phyloP scores from a whole-genome alignment of 2,329 filamentous ascomycete genomes.

The Thielaviopsis populi region DNA sequence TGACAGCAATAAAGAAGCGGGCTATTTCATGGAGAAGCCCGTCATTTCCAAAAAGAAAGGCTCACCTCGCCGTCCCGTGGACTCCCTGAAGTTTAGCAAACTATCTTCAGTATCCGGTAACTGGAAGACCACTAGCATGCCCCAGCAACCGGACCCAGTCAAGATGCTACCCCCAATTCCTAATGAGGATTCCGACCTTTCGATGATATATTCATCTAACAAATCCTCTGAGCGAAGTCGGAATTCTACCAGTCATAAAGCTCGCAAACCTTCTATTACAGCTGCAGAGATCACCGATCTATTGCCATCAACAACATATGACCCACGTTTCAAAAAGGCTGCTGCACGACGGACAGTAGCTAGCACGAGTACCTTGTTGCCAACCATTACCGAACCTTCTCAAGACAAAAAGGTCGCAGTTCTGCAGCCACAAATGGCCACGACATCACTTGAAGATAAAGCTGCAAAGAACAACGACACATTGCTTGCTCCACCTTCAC shows the following conservation, averaged over 20 bases:
- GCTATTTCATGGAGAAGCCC: not conserved
- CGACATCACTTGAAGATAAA: not conserved
- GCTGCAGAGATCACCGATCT: not conserved
- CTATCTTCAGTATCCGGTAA: not conserved
- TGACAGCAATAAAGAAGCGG: not conserved
- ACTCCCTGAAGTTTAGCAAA: not conserved
- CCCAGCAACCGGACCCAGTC: slow-evolving; percentile 11
- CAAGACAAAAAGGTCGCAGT: not conserved
- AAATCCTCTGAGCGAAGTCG: not conserved
- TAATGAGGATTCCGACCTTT: not conserved
- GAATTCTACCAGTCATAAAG: not conserved
- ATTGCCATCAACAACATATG: slow-evolving; percentile 11
- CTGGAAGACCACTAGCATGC: slow-evolving; percentile 4
- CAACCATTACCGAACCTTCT: not conserved
- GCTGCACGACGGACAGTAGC: not conserved
- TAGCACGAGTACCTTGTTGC: not conserved
- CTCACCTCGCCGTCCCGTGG: not conserved
- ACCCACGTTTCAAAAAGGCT: not conserved
- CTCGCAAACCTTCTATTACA: not conserved
- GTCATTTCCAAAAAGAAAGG: not conserved
- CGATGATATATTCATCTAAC: not conserved
- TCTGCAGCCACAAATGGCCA: not conserved
- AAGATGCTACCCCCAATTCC: slow-evolving; percentile 4
- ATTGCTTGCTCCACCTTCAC: slow-evolving; percentile 9
- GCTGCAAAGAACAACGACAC: not conserved